Evolutionary conservation across 345 rosid species (phyloP).

Genomic region (rapeseed (Brassica napus)): DNA sequence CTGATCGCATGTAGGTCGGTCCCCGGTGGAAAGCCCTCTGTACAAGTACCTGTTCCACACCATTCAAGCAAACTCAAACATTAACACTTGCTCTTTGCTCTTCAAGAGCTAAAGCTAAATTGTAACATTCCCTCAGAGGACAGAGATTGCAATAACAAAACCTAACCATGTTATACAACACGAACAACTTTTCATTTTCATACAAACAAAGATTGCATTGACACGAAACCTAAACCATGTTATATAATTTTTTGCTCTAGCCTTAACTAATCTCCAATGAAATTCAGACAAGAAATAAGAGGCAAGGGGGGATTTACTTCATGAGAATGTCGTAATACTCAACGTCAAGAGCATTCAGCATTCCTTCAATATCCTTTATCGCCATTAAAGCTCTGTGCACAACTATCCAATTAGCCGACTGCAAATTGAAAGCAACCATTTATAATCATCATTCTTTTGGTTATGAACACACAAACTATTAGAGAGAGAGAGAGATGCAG

Average conservation of each 20-base stretch:
- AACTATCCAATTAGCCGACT: constrained; percentile 90
- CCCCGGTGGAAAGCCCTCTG: constrained; percentile 88
- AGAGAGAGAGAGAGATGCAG: neutral
- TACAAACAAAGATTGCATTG: neutral
- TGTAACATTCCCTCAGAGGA: neutral
- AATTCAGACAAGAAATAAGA: neutral
- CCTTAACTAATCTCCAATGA: neutral
- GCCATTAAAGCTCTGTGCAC: constrained; percentile 94
- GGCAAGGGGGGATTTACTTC: constrained; percentile 56
- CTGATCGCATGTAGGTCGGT: constrained; percentile 91
- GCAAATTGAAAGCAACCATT: constrained; percentile 17
- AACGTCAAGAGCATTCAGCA: constrained; percentile 78
- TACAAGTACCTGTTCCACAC: constrained; percentile 63
- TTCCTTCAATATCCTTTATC: constrained; percentile 79
- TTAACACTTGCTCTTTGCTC: neutral
- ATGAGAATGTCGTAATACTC: constrained; percentile 92
- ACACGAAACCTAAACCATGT: neutral
- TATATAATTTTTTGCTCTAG: neutral
- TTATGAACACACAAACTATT: neutral
- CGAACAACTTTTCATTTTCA: neutral
- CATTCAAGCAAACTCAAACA: neutral
- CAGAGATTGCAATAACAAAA: neutral
- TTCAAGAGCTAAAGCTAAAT: neutral
- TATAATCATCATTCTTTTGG: neutral
- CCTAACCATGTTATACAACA: neutral